Base-by-base conservation (phyloP, 176 grass and related monocot genomes). In the Saccharum officinarum region DNA sequence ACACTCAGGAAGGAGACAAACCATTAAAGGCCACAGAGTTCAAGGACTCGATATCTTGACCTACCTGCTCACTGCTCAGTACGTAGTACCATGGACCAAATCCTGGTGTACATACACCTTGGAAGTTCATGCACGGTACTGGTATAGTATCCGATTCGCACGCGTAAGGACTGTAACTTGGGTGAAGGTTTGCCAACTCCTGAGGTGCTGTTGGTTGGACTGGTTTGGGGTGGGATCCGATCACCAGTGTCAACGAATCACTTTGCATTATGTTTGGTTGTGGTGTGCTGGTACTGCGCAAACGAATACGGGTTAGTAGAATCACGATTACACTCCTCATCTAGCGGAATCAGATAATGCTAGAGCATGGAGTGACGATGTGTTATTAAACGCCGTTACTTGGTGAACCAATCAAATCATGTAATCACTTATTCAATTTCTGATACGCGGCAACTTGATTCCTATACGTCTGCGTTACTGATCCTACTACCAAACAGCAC, bases 1-100 rank as follows among this genome's bases (percentile, higher is more conserved):
- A 86, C 68, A 90, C 92, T 88, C 78, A 85, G 86, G 33, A n/a
- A 61, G 80, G 73, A 80, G 77, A 92, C 89, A 94, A 92, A 67
- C 55, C 84, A 92, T 94, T 94, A 60, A 92, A 90, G 69, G 66
- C 81, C 78, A 82, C 87, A 77, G 64, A 90, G 74, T 92, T 71
- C 84, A 87, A 94, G 89, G 87, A 61, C 84, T 92, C 75, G 63
- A 71, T 69, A 78, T 71, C 80, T 77, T 90, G 70, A 86, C 84
- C 79, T 80, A 80, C 49, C 83, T 80, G 40, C 70, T 76, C 59
- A 81, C 52, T 81, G 71, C 65, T 83, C 46, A 50, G 46, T n/a
- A n/a, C n/a, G n/a, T n/a, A n/a, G n/a, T 77, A n/a, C 77, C 11
- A 77, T 82, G 14, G 65, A 54, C 5, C 78, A 72, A 83, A 83